phyloP scores from a whole-genome alignment of 805 yeast genomes.

The Lipomyces yamadae region DNA sequence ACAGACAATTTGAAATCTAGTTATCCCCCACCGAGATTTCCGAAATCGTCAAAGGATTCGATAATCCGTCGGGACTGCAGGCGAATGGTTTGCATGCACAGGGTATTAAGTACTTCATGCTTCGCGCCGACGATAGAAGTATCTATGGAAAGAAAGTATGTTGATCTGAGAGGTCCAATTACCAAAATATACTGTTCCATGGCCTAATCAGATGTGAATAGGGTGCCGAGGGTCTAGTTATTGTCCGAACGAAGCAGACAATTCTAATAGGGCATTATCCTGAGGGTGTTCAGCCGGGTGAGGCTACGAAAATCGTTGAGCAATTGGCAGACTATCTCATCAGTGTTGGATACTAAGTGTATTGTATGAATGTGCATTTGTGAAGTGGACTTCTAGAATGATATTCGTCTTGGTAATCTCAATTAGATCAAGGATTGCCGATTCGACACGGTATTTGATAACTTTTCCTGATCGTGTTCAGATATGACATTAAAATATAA shows the following conservation, averaged over 20 bases:
- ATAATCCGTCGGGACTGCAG: constrained; percentile 77
- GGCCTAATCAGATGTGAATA: constrained; percentile 32
- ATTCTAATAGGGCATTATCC: constrained; percentile 94
- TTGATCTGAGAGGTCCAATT: constrained; percentile 7
- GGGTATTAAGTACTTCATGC: constrained; percentile 83
- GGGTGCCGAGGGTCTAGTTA: constrained; percentile 84
- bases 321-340: constrained; percentile 94
- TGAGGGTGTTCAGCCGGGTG: constrained; percentile 88
- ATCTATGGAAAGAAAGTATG: constrained; percentile 79
- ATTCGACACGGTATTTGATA: not conserved
- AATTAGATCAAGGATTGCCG: not conserved
- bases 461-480: not conserved
- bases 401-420: not conserved
- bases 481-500: not conserved
- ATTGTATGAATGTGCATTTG: not conserved
- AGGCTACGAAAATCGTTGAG: constrained; percentile 92
- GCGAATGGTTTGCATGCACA: constrained; percentile 84
- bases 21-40: constrained; percentile 72
- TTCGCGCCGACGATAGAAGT: constrained; percentile 89
- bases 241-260: constrained; percentile 93
- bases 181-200: not conserved
- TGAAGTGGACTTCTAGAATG: not conserved
- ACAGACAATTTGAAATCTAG: constrained; percentile 24
- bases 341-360: constrained; percentile 71
- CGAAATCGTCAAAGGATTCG: constrained; percentile 77